Conservation (phyloP, 169 alveolate species). For the Plasmodium knowlesi region DNA sequence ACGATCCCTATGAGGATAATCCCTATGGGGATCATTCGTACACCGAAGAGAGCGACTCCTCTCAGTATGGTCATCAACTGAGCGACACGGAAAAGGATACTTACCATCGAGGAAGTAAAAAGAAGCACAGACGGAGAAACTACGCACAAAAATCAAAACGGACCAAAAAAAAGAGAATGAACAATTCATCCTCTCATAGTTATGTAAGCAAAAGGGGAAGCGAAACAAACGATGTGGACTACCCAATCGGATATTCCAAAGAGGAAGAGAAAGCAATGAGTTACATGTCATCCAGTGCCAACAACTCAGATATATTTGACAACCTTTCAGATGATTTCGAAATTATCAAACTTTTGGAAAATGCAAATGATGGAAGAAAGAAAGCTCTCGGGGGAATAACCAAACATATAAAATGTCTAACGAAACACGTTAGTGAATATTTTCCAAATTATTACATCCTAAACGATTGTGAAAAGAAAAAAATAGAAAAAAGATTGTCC, state of each 20-base stretch:
- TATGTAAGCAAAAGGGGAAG: neutral
- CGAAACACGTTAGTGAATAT: conserved; percentile 72
- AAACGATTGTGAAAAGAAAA: conserved; percentile 22
- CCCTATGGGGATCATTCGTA: neutral
- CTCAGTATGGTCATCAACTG: neutral
- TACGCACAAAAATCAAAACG: neutral
- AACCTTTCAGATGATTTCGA: conserved; percentile 74
- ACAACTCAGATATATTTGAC: conserved; percentile 54
- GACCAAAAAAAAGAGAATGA: neutral
- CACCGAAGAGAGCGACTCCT: neutral
- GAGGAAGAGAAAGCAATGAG: conserved; percentile 20
- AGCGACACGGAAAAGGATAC: neutral
- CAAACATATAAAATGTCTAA: conserved; percentile 65
- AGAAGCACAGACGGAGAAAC: neutral
- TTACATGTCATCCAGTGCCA: conserved; percentile 38
- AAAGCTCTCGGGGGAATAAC: conserved; percentile 50
- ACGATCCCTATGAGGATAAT: neutral
- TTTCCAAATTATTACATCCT: conserved; percentile 63
- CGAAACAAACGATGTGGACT: neutral
- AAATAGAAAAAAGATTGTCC: conserved; percentile 55
- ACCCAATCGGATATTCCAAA: neutral
- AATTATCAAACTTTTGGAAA: conserved; percentile 61
- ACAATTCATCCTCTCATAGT: neutral
- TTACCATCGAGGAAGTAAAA: neutral
- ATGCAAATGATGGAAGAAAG: conserved; percentile 18